These are phyloP conservation scores for Funneliformis mosseae DNA, from an alignment of 192 early-diverging fungal species.

Conservation along the genomic window DNA sequence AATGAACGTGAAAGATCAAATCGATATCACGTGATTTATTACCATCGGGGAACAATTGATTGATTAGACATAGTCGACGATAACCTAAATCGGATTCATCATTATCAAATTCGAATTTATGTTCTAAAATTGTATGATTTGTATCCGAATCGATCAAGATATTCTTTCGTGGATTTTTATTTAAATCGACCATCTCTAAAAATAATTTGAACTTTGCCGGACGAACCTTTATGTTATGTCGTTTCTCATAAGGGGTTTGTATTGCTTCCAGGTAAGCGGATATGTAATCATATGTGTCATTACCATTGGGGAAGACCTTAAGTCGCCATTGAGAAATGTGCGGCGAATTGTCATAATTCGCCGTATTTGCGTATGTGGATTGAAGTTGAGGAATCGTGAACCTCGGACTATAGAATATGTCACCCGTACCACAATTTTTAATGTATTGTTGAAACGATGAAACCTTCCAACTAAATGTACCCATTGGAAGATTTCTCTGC, in stretches of 20 bases:
- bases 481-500: neutral
- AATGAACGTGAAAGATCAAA: neutral
- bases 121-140: neutral
- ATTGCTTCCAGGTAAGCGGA: conserved; percentile 1
- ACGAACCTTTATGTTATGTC: neutral
- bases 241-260: conserved; percentile 12
- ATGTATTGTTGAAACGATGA: neutral
- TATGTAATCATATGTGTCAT: neutral
- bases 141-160: neutral
- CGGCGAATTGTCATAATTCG: neutral
- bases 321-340: neutral
- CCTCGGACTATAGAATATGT: neutral
- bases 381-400: neutral
- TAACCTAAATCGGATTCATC: neutral
- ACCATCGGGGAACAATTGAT: neutral
- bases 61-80: neutral
- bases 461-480: neutral
- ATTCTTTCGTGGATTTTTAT: neutral
- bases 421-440: neutral
- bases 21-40: neutral
- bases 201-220: neutral
- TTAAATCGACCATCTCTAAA: neutral
- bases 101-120: neutral
- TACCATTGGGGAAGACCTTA: conserved; percentile 1
- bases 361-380: neutral